Percentiles rank a stretch among this genome's conserved stretches.
These are phyloP conservation scores for Anastatica hierochuntica DNA, from an alignment of 345 rosid species.

Conservation along the genomic window DNA sequence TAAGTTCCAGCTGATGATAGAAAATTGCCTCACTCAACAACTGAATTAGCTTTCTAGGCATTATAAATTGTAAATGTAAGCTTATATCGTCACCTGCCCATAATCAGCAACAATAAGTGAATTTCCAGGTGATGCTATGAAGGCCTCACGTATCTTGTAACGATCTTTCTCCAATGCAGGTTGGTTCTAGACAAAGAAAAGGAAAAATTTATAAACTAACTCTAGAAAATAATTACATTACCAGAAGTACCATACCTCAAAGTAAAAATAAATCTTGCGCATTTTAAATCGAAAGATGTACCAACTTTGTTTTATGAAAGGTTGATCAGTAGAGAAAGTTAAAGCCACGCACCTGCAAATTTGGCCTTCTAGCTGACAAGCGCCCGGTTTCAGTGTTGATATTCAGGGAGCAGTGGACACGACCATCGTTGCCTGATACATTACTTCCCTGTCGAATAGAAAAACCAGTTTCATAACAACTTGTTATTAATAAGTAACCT, in stretches of 20 bases:
- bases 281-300: too few relatives aligned
- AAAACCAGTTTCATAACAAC: conserved; percentile 1
- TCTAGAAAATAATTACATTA: background rate
- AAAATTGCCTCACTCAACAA: conserved; percentile 4
- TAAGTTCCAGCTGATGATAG: conserved; percentile 70
- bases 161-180: conserved; percentile 99
- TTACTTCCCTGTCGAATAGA: conserved; percentile 51
- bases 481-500: too few relatives aligned
- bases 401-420: conserved; percentile 90
- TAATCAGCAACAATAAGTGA: conserved; percentile 96
- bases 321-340: conserved; percentile 2
- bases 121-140: conserved; percentile 85
- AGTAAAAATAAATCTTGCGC: background rate
- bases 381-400: conserved; percentile 98
- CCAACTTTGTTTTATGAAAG: too few relatives aligned
- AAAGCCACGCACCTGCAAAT: conserved; percentile 57
- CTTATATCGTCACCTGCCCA: conserved; percentile 58
- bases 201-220: background rate
- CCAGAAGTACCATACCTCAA: background rate
- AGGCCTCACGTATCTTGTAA: conserved; percentile 94
- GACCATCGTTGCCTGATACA: conserved; percentile 69
- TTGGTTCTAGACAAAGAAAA: conserved; percentile 54
- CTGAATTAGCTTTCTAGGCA: background rate
- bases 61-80: background rate
- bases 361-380: conserved; percentile 92